Evolutionary conservation across 441 rosid genomes (phyloP), one percentile per base, ranked within the genome.

Genomic region (Pelargonium fulgidum): DNA sequence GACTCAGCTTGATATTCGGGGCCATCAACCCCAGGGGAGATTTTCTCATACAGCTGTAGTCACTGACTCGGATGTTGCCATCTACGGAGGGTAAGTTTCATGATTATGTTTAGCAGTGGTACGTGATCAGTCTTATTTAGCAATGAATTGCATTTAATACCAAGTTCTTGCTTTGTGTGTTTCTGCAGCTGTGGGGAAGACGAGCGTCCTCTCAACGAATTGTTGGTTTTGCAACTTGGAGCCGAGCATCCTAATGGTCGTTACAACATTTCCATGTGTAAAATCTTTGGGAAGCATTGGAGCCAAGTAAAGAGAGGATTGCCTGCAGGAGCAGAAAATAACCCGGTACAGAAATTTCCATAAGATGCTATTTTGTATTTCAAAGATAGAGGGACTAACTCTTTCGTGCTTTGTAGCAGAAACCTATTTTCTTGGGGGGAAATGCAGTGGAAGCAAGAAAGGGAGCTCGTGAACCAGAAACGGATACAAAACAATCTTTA

Each of bases 11-110:
- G 83, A 81, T 64, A 67, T 78, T 26, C 70, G 78, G 0, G 92
- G 89, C 71, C 89, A 83, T 73, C 86, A 82, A 67, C 92, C 95
- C 14, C 90, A 79, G 67, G 95, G 95, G 44, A 72, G 95, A 69
- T 89, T 89, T 82, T 89, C 95, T 70, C 95, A 89, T 68, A 75
- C 92, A 7, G 89, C 92, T 13, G 83, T 85, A 44, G 81, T 81
- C 9, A 44, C 84, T 6, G 83, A 68, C 19, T 76, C 76, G 0
- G 84, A 83, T 66, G 81, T 87, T 63, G 73, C 76, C 52, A 80
- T 87, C 68, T 89, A 87, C 33, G 95, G 95, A 79, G 95, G 95
- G 92, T 87, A 73, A 66, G 14, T 66, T 29, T 26, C 64, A 14
- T 20, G 16, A 24, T 45, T 39, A 62, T 67, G 29, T 39, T 13